phyloP scores from a whole-genome alignment of 2,329 filamentous ascomycete genomes.

The Fusarium ramigenum region DNA sequence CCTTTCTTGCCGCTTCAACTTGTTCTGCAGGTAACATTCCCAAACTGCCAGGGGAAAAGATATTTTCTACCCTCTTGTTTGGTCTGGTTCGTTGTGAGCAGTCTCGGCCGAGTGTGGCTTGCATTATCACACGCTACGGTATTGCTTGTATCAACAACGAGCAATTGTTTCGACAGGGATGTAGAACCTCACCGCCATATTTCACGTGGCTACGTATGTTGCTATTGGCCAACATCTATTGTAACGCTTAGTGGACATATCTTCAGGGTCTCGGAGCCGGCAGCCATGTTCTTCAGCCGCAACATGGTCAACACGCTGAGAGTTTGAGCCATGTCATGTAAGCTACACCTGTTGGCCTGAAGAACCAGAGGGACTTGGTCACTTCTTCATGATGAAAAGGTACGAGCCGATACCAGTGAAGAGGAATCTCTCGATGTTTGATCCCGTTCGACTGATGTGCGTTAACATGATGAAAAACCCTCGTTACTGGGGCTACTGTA shows the following conservation, averaged over 20 bases:
- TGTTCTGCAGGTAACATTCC: neutral
- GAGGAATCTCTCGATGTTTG: neutral
- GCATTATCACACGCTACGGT: neutral
- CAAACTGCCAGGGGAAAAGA: neutral
- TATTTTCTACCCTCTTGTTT: neutral
- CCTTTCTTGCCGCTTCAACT: neutral
- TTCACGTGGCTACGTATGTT: neutral
- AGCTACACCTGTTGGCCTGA: neutral
- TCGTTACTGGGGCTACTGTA: neutral
- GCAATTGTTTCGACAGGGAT: neutral
- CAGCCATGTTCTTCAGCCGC: neutral
- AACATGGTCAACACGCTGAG: neutral
- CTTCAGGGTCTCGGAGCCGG: neutral
- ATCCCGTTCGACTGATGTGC: neutral
- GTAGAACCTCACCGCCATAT: neutral
- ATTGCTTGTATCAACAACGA: neutral
- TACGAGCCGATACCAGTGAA: neutral
- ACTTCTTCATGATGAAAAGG: neutral
- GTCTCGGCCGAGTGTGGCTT: neutral
- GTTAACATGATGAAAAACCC: neutral
- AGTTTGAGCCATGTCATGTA: neutral
- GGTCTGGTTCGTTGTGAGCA: neutral
- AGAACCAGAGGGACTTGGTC: neutral
- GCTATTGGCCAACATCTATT: neutral
- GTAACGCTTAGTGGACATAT: neutral